These are phyloP conservation scores for Pittosporum tobira DNA, from an alignment of 129 eudicot species.

Conservation along the genomic window DNA sequence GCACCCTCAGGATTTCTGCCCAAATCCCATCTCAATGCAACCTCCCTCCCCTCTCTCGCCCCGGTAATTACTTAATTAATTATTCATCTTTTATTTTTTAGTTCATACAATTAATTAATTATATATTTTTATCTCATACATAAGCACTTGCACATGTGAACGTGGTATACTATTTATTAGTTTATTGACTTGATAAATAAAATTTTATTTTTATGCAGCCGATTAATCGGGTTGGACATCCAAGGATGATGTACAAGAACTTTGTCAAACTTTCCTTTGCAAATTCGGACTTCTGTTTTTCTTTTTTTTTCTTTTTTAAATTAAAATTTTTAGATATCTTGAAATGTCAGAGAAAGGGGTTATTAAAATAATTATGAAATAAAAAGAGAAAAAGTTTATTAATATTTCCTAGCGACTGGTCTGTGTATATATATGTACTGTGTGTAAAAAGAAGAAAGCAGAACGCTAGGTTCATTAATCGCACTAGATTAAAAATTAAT, in stretches of 20 bases:
- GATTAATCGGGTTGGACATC: not conserved
- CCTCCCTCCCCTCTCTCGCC: conserved; percentile 55
- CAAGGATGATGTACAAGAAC: not conserved
- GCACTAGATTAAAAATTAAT: too few species aligned
- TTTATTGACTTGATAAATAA: not conserved
- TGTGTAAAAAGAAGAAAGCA: too few species aligned
- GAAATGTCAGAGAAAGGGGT: not conserved
- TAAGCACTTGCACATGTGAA: not conserved
- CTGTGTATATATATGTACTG: too few species aligned
- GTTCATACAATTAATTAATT: not conserved
- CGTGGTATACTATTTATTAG: not conserved
- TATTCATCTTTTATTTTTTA: not conserved
- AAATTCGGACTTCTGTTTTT: not conserved
- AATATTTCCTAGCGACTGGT: too few species aligned
- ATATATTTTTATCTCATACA: not conserved
- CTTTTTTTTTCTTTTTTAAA: not conserved
- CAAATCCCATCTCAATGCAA: conserved; percentile 63
- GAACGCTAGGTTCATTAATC: too few species aligned
- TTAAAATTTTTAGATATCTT: not conserved
- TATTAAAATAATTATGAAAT: not conserved
- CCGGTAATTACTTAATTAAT: conserved; percentile 2
- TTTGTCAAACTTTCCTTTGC: not conserved
- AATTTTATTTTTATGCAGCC: not conserved
- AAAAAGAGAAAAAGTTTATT: not conserved
- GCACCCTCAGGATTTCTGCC: conserved; percentile 48